Evolutionary conservation across 2,329 filamentous ascomycete genomes (phyloP).

Genomic region (Phialemoniopsis sp.): DNA sequence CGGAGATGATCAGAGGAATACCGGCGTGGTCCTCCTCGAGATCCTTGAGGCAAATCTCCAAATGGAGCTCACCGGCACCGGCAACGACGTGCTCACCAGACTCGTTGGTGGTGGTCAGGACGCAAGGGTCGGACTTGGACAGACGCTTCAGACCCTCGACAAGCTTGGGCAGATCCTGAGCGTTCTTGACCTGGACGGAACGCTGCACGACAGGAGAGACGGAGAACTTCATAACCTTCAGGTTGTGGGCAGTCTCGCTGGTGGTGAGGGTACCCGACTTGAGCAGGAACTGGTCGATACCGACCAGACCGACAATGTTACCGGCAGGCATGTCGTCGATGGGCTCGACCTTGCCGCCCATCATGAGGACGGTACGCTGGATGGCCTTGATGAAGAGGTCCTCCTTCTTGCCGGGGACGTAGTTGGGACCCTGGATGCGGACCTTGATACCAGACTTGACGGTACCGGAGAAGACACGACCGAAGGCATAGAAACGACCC

Average conservation of each 20-base stretch:
- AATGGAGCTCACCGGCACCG: constrained; percentile 97
- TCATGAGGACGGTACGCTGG: constrained; percentile 99
- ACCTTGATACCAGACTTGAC: constrained; percentile 98
- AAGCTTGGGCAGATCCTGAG: constrained; percentile 98
- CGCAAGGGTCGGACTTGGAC: constrained; percentile 99
- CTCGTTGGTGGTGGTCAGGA: constrained; percentile 82
- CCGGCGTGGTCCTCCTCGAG: constrained; percentile 98
- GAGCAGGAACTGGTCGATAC: constrained; percentile 99
- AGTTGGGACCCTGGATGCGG: constrained; percentile 99
- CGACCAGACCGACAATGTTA: constrained; percentile 99
- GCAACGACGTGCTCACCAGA: constrained; percentile 99
- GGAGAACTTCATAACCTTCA: constrained; percentile 99
- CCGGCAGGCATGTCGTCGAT: constrained; percentile 97
- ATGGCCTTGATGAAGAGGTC: constrained; percentile 99
- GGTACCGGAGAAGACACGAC: constrained; percentile 99
- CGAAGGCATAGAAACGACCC: constrained; percentile 99
- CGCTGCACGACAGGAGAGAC: constrained; percentile 98
- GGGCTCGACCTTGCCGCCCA: constrained; percentile 98
- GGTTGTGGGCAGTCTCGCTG: constrained; percentile 95
- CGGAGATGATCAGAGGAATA: constrained; percentile 95
- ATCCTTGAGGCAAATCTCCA: constrained; percentile 99
- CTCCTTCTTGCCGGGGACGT: constrained; percentile 96
- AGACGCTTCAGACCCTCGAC: constrained; percentile 99
- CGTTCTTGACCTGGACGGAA: constrained; percentile 99
- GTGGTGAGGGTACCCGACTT: constrained; percentile 99